Base-by-base conservation (phyloP, 164 flowering plant genomes). In the Pachysandra terminalis region DNA sequence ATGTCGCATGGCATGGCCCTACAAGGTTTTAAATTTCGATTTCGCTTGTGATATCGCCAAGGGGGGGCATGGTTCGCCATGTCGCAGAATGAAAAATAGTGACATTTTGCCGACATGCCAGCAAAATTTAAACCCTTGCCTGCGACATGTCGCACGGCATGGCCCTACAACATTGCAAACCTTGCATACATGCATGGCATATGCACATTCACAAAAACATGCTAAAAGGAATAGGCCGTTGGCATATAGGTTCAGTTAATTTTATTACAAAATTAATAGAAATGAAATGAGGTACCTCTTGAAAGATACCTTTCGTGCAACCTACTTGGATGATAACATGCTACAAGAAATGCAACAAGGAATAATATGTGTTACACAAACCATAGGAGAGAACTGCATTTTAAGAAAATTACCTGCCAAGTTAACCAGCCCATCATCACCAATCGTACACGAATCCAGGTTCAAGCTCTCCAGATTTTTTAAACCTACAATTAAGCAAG, bases 391-490 rank as follows among this genome's bases (percentile, higher is more conserved):
- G 27, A 58, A 63, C 28, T 14, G 13, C 27, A 48, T 57, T 4
- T 48, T 7, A 16, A 73, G n/a, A 24, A 2, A 63, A 25, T 59
- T 59, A 94, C 98, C 99, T 84, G 90, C 48, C 80, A 96, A 84
- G 66, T 86, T 78, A 49, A 73, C 78, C 56, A 90, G 76, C 64
- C 98, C 93, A 72, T 86, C 96, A 83, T 88, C 95, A 23, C 83
- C 80, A 78, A 96, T 87, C 64, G 73, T 75, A 71, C 99, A 96
- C 3, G 98, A 96, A 80, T 96, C 99, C 77, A 96, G 69, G 82
- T 96, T 96, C 83, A 96, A 81, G 84, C 85, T 91, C 81, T 93
- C 98, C 87, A 96, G 75, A 55, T 82, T 84, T 61, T 82, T 85
- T 68, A 93, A 74, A 66, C 91, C 99, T 93, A 83, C 71, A 28